A percentile compares a stretch with the other conserved stretches of the same genome.
phyloP scores from a whole-genome alignment of 768 basidiomycete genomes.

The Rhodotorula babjevae region DNA sequence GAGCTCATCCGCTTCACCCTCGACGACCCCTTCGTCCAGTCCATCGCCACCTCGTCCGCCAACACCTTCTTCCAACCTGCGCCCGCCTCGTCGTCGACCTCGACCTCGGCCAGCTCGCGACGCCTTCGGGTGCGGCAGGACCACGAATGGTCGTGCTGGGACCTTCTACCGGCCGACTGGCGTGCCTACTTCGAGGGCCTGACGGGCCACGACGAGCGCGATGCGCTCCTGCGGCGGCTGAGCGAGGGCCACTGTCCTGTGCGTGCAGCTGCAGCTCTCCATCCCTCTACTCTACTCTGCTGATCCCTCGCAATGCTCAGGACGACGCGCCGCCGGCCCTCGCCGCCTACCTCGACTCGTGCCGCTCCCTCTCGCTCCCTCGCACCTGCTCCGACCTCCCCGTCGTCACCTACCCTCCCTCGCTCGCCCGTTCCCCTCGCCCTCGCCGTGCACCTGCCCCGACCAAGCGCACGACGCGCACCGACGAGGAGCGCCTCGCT shows the following conservation, averaged over 20 bases:
- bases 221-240: not conserved
- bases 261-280: not conserved
- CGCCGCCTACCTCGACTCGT: not conserved
- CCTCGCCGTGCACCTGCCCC: not conserved
- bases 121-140: not conserved
- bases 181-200: slow-evolving; percentile 8
- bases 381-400: slow-evolving; percentile 19
- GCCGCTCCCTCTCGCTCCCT: slow-evolving; percentile 22
- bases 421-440: not conserved
- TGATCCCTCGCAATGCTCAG: not conserved
- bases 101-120: too few species aligned
- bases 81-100: too few species aligned
- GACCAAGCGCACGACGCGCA: not conserved
- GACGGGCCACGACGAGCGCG: not conserved
- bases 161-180: slow-evolving; percentile 13
- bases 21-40: not conserved
- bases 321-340: slow-evolving; percentile 8
- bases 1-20: slow-evolving; percentile 9
- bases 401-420: slow-evolving; percentile 17
- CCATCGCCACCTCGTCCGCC: slow-evolving; percentile 2
- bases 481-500: not conserved
- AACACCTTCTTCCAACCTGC: slow-evolving; percentile 21
- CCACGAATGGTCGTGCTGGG: slow-evolving; percentile 5
- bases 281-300: too few species aligned
- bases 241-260: not conserved